Conservation (phyloP, 2,329 filamentous ascomycete genomes). For the Ambrosiella cleistominuta region DNA sequence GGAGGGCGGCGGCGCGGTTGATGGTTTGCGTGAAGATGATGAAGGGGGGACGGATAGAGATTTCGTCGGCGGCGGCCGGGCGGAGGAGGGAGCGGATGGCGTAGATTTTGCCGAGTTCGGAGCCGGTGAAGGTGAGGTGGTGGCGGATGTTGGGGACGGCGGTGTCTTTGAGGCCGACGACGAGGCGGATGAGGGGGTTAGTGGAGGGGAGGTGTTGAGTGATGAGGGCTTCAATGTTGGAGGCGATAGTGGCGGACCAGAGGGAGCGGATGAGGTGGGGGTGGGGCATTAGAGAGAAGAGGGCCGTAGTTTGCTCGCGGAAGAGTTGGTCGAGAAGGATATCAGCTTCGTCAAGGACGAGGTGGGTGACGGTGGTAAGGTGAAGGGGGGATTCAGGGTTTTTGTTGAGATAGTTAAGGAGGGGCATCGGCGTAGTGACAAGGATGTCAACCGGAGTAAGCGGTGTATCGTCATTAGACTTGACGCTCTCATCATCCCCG, state of each 20-base stretch:
- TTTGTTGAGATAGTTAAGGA: constrained; percentile 53
- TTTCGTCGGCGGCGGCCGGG: constrained; percentile 34
- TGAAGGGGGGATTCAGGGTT: constrained; percentile 22
- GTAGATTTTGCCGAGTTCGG: constrained; percentile 82
- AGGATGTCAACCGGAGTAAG: constrained; percentile 22
- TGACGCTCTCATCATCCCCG: constrained; percentile 22
- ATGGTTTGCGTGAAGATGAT: constrained; percentile 95
- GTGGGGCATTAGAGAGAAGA: constrained; percentile 66
- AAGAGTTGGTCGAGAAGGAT: constrained; percentile 85
- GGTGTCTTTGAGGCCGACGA: constrained; percentile 92
- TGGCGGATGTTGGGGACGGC: constrained; percentile 86
- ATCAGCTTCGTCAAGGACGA: constrained; percentile 88
- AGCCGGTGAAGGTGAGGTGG: constrained; percentile 76
- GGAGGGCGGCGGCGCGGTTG: constrained; percentile 67
- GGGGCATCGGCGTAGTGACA: constrained; percentile 34
- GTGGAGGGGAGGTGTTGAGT: constrained; percentile 43
- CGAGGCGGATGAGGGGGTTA: constrained; percentile 55
- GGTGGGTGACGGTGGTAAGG: constrained; percentile 49
- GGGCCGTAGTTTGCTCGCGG: constrained; percentile 65
- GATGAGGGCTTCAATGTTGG: constrained; percentile 69
- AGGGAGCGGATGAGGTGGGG: constrained; percentile 56
- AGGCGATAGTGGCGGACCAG: constrained; percentile 96
- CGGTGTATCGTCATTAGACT: constrained; percentile 3
- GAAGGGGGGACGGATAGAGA: constrained; percentile 66
- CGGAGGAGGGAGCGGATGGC: constrained; percentile 79